Conservation (phyloP, 257 asterid genomes). For the Knoxia roxburghii region DNA sequence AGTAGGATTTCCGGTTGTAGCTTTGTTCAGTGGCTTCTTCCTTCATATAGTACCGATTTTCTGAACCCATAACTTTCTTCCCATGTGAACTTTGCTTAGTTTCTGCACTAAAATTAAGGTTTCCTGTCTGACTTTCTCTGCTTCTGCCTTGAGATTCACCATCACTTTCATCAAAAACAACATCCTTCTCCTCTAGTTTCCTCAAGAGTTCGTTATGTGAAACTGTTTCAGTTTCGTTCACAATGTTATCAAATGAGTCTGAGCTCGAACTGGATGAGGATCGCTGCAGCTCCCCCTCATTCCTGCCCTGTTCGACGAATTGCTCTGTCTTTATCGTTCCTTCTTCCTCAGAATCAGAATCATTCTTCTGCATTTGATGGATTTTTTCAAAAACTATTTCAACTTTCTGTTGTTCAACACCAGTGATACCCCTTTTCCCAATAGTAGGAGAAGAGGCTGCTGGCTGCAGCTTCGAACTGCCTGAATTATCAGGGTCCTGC, state of each 20-base stretch:
- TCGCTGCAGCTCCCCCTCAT: constrained; percentile 16
- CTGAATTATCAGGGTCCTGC: constrained; percentile 35
- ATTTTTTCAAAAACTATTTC: constrained; percentile 21
- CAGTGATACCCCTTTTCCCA: constrained; percentile 5
- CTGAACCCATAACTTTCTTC: constrained; percentile 16
- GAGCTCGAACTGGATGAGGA: constrained; percentile 45
- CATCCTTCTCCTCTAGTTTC: constrained; percentile 14
- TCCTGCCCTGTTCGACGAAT: constrained; percentile 13
- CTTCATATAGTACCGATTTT: not conserved
- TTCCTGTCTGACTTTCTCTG: not conserved
- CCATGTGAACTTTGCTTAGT: not conserved
- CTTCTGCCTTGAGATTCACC: constrained; percentile 23
- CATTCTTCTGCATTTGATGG: constrained; percentile 18
- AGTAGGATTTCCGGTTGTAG: constrained; percentile 2
- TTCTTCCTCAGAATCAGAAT: constrained; percentile 20
- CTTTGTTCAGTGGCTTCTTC: constrained; percentile 5
- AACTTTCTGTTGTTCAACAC: constrained; percentile 8
- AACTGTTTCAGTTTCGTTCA: constrained; percentile 7
- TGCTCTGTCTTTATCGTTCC: constrained; percentile 11
- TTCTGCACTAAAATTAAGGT: not conserved
- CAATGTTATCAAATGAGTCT: constrained; percentile 32
- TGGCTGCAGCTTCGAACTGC: constrained; percentile 26
- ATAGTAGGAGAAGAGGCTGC: constrained; percentile 8
- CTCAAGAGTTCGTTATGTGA: constrained; percentile 19
- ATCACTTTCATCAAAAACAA: constrained; percentile 39